Conservation (phyloP, 2,329 filamentous ascomycete genomes). For the Zymoseptoria crescenta region DNA sequence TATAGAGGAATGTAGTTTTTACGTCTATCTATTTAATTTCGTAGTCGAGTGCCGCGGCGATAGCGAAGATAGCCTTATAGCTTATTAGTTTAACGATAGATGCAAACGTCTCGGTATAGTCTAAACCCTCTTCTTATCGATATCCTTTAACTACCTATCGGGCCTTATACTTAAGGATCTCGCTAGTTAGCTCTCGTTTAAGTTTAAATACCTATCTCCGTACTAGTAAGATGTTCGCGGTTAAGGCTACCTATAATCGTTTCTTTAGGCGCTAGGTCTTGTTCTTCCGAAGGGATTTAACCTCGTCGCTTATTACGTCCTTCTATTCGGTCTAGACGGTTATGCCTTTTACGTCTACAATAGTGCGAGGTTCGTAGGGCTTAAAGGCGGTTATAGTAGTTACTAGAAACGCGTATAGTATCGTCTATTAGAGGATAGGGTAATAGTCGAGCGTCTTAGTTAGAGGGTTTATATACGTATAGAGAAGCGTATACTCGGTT, state of each 20-base stretch:
- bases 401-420: too few species aligned
- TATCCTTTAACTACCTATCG: slow-evolving; percentile 25
- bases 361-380: background rate
- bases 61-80: slow-evolving; percentile 24
- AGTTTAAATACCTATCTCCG: background rate
- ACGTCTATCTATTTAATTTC: slow-evolving; percentile 27
- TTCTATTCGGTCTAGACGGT: background rate
- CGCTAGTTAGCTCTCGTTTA: background rate
- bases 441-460: background rate
- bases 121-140: slow-evolving; percentile 19
- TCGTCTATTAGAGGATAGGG: too few species aligned
- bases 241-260: background rate
- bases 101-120: slow-evolving; percentile 27
- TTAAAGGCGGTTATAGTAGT: background rate
- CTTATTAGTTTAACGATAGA: slow-evolving; percentile 12
- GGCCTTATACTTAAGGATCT: slow-evolving; percentile 18
- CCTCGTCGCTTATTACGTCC: background rate
- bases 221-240: background rate
- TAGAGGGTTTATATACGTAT: too few species aligned
- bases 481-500: background rate
- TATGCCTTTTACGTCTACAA: background rate
- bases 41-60: slow-evolving; percentile 15
- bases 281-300: background rate
- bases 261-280: background rate
- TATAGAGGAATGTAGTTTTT: background rate